Conservation (phyloP, 257 asterid genomes). For the Verbascum thapsus region DNA sequence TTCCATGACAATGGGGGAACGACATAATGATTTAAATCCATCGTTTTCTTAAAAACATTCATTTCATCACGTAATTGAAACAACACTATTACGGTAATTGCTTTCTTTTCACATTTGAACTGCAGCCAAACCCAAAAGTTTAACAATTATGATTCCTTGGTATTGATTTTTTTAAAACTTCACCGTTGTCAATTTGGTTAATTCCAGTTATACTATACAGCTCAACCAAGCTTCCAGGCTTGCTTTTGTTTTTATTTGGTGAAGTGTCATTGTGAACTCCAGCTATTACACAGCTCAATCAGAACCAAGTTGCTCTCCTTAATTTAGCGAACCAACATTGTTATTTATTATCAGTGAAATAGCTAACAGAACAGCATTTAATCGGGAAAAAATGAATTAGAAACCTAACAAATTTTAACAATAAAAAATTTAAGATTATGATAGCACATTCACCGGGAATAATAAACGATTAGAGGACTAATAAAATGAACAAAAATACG, state of each 20-base stretch:
- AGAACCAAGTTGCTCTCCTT: background rate
- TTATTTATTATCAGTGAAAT: background rate
- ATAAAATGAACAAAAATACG: background rate
- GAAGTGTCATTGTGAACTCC: background rate
- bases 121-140: constrained; percentile 15
- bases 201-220: constrained; percentile 24
- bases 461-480: background rate
- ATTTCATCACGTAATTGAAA: background rate
- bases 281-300: too few relatives aligned
- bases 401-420: constrained; percentile 8
- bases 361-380: background rate
- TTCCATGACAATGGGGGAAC: constrained; percentile 9
- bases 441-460: background rate
- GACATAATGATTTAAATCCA: background rate
- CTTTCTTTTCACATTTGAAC: constrained; percentile 9
- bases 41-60: background rate
- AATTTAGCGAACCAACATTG: background rate
- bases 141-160: constrained; percentile 8
- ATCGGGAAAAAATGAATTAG: constrained; percentile 11
- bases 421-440: background rate
- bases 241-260: background rate
- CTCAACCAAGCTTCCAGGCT: constrained; percentile 8
- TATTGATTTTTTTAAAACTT: background rate
- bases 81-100: background rate
- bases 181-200: constrained; percentile 14